Percentiles rank a stretch among this genome's conserved stretches.
Evolutionary conservation across 75 land plant species (phyloP).

Genomic region (Chamaecyparis obtusa): DNA sequence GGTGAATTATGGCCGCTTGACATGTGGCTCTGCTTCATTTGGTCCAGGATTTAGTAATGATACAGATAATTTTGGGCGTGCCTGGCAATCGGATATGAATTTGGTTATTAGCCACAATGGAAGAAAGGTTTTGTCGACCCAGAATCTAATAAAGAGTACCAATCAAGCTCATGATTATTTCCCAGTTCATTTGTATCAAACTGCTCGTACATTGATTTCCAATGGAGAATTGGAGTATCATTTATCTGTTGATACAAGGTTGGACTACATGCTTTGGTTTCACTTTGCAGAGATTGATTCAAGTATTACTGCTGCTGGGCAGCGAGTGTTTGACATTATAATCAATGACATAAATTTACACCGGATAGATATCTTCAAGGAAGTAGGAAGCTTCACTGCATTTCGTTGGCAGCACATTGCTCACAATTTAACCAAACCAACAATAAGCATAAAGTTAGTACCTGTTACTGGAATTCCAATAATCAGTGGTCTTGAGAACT

Average conservation of each 20-base stretch:
- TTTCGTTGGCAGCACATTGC: conserved; percentile 51
- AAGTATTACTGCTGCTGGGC: conserved; percentile 50
- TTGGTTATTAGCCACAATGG: conserved; percentile 16
- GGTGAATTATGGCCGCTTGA: conserved; percentile 84
- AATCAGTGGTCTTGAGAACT: conserved; percentile 83
- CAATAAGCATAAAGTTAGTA: conserved; percentile 52
- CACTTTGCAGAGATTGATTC: conserved; percentile 97
- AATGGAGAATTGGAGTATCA: conserved; percentile 43
- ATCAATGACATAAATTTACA: conserved; percentile 47
- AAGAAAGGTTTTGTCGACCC: conserved; percentile 25
- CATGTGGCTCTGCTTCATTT: conserved; percentile 58
- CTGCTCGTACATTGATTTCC: conserved; percentile 36
- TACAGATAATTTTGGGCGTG: conserved; percentile 61
- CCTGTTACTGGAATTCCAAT: conserved; percentile 65
- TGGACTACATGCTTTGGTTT: conserved; percentile 93
- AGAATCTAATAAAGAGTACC: conserved; percentile 30
- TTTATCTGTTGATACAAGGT: conserved; percentile 68
- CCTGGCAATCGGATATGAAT: conserved; percentile 70
- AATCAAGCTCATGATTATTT: conserved; percentile 71
- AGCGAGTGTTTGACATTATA: conserved; percentile 78
- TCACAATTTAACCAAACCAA: conserved; percentile 60
- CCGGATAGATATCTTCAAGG: conserved; percentile 64
- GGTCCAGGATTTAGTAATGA: conserved; percentile 83
- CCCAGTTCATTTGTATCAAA: conserved; percentile 64
- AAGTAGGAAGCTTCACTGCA: conserved; percentile 71